Base-by-base conservation (phyloP, 176 grass and related monocot species). In the Triticum aestivum region DNA sequence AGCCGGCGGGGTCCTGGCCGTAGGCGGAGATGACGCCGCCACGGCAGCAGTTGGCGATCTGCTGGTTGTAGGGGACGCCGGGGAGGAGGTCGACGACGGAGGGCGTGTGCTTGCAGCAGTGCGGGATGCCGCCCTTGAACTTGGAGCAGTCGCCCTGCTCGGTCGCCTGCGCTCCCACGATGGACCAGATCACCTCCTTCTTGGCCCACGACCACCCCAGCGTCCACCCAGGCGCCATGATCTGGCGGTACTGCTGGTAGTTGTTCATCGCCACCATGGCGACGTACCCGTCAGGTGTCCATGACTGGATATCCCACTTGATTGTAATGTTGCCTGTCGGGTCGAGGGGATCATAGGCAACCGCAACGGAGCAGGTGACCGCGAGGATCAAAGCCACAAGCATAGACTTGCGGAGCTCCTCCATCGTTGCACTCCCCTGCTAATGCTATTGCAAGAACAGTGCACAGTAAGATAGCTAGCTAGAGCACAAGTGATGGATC, bases 111-210 rank as follows among this genome's bases (percentile, higher is more conserved):
- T 96, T 98, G 90, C 97, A 98, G 78, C 82, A 87, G 91, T 96
- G 93, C 5, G 96, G 97, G 75, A 89, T 69, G 85, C 81, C 65
- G 61, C 44, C 93, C 76, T 98, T 98, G 92, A 98, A 98, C 88
- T 96, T 98, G 74, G 94, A 96, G 90, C 97, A 96, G 87, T 99
- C 97, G 15, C 97, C 97, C 64, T 99, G 94, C 65, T 99, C 94
- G 1, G 94, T 94, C 1, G 94, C 82, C 75, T 96, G 97, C 0
- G 97, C 94, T 2, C 97, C 97, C 1, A 99, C 90, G 82, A 99
- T 99, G 45, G 97, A 99, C 97, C 97, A 99, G 69, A 99, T 99
- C 59, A 99, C 97, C 89, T 99, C 94, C 44, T 98, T 98, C 90
- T 99, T 99, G 0, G 93, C 92, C 97, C 97, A 99, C 5, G 89